phyloP scores from a whole-genome alignment of 169 alveolate genomes.

The Theileria parva region DNA sequence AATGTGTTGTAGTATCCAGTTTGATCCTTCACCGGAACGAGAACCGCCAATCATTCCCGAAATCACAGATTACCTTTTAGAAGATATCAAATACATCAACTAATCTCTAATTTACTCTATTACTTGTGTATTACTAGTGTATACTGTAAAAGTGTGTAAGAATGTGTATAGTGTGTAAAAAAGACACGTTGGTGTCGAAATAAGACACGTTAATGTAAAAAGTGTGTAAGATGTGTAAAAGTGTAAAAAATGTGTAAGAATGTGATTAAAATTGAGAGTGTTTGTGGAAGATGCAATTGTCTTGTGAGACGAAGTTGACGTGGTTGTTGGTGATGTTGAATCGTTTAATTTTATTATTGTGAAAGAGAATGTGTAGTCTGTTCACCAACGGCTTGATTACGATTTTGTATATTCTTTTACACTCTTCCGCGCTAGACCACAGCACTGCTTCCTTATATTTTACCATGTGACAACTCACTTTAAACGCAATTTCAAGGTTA shows the following conservation, averaged over 20 bases:
- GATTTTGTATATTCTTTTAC: no score
- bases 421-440: background rate
- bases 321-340: background rate
- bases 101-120: background rate
- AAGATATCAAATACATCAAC: constrained; percentile 48
- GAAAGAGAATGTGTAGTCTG: background rate
- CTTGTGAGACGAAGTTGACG: background rate
- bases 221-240: no score
- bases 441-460: background rate
- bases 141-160: background rate
- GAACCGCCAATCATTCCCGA: constrained; percentile 48
- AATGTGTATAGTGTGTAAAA: no score
- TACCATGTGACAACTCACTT: background rate
- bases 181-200: no score
- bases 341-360: background rate
- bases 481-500: background rate
- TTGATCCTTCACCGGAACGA: constrained; percentile 66
- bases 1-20: constrained; percentile 38
- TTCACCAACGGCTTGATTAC: background rate
- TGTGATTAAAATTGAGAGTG: background rate
- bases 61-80: constrained; percentile 54
- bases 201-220: no score
- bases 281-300: background rate
- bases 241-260: no score
- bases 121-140: background rate